Conservation (phyloP, 768 basidiomycete species). For the Glaciozyma martinii region DNA sequence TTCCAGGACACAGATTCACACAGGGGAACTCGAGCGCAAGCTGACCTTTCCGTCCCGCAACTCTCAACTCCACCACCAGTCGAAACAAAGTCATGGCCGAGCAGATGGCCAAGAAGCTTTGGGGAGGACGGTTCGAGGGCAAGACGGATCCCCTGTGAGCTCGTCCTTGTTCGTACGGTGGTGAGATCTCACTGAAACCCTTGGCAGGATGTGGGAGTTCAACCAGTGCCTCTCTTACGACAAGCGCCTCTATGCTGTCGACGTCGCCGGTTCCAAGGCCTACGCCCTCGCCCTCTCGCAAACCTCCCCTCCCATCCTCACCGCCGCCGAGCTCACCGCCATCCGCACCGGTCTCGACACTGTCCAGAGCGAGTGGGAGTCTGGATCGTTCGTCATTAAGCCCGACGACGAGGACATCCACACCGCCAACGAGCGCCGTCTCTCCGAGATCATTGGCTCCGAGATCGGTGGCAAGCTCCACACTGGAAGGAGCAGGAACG, state of each 20-base stretch:
- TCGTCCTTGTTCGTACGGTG: constrained; percentile 8
- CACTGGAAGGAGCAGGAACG: constrained; percentile 92
- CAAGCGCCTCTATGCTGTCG: constrained; percentile 82
- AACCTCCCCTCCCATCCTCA: constrained; percentile 61
- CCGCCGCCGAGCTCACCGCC: constrained; percentile 59
- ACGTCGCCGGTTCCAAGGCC: constrained; percentile 88
- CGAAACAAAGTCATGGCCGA: neutral
- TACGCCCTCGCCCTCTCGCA: constrained; percentile 79
- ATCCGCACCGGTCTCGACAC: constrained; percentile 57
- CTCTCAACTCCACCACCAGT: neutral
- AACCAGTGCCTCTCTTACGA: constrained; percentile 95
- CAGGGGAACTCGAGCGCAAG: neutral
- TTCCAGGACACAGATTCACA: neutral
- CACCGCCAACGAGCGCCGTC: constrained; percentile 90
- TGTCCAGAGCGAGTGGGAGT: constrained; percentile 79
- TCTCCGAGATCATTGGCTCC: constrained; percentile 85
- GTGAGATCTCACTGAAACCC: neutral
- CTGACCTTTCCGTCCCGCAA: neutral
- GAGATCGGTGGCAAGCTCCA: constrained; percentile 81
- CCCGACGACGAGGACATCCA: constrained; percentile 98
- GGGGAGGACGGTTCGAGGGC: constrained; percentile 83
- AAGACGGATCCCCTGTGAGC: constrained; percentile 75
- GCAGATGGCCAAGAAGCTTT: constrained; percentile 54
- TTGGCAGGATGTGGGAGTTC: constrained; percentile 85
- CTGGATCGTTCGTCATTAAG: constrained; percentile 62